phyloP scores from a whole-genome alignment of 208 protist species.

The Wallacemonas sp. region DNA sequence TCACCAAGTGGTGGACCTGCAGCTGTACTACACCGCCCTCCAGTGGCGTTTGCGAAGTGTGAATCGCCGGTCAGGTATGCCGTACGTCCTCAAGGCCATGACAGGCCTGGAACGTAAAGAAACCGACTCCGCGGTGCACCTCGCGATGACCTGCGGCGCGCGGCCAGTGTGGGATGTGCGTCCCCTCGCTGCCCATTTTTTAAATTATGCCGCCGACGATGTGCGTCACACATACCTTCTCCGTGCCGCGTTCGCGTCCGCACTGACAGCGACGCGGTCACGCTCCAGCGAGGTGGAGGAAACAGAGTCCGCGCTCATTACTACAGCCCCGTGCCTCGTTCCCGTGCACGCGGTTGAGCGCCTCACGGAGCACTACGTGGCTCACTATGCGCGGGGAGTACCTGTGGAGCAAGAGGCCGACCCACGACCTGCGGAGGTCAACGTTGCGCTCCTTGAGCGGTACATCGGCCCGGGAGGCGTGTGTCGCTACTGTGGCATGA shows the following conservation, averaged over 20 bases:
- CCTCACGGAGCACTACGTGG: constrained; percentile 73
- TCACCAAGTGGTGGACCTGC: constrained; percentile 68
- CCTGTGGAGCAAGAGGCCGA: constrained; percentile 73
- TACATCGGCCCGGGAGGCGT: constrained; percentile 78
- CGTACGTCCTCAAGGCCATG: constrained; percentile 79
- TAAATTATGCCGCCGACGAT: constrained; percentile 88
- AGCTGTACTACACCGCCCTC: constrained; percentile 80
- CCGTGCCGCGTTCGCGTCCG: constrained; percentile 14
- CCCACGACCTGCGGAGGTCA: constrained; percentile 66
- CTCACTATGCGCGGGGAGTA: constrained; percentile 61
- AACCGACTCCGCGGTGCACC: constrained; percentile 73
- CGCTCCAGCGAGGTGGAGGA: too few relatives aligned
- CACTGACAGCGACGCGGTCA: background rate
- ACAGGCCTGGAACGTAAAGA: constrained; percentile 67
- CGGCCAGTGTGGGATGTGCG: constrained; percentile 89
- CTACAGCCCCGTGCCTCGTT: background rate
- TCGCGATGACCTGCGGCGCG: constrained; percentile 81
- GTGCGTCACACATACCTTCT: constrained; percentile 86
- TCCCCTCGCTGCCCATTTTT: constrained; percentile 81
- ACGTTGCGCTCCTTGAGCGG: constrained; percentile 61
- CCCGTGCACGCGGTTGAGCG: constrained; percentile 39
- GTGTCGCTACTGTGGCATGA: constrained; percentile 73
- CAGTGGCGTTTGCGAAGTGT: constrained; percentile 83
- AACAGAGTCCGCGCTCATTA: too few relatives aligned
- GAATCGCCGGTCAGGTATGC: constrained; percentile 81